phyloP scores from a whole-genome alignment of 1,284 basidiomycete genomes.

The Fomitopsis betulina region DNA sequence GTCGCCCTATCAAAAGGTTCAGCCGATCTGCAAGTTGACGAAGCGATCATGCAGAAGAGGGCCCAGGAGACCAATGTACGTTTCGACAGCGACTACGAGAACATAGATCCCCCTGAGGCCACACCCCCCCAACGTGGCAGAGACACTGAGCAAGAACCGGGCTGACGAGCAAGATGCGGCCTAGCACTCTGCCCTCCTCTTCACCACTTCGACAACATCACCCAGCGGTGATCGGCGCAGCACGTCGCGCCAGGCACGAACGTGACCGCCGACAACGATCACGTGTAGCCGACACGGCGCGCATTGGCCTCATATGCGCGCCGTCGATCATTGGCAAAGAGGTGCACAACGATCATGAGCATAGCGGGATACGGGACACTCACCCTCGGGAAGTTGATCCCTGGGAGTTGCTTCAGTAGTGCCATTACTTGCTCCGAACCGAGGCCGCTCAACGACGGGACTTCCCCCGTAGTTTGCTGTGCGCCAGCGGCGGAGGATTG shows the following conservation, averaged over 20 bases:
- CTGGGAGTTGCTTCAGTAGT: conserved; percentile 44
- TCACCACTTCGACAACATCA: not conserved
- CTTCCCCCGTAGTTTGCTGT: conserved; percentile 7
- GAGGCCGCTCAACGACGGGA: conserved; percentile 21
- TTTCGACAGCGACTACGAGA: too few relatives aligned
- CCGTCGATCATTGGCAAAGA: conserved; percentile 8
- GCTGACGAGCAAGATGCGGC: too few relatives aligned
- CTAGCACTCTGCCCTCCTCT: not conserved
- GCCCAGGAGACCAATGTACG: too few relatives aligned
- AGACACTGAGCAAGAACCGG: too few relatives aligned
- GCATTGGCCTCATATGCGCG: conserved; percentile 10
- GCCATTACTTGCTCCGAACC: conserved; percentile 48
- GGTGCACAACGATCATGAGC: not conserved
- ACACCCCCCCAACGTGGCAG: too few relatives aligned
- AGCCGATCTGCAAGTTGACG: not conserved
- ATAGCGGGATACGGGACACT: conserved; percentile 5
- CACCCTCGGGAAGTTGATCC: conserved; percentile 35
- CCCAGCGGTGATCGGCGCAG: not conserved
- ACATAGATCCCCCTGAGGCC: too few relatives aligned
- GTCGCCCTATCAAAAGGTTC: conserved; percentile 36
- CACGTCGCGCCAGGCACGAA: conserved; percentile 11
- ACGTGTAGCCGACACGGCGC: conserved; percentile 20
- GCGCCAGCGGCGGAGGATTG: conserved; percentile 5
- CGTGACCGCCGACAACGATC: conserved; percentile 24
- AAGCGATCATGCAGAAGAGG: too few relatives aligned